A percentile compares a stretch with the other conserved stretches of the same genome.
These are phyloP conservation scores for Tagetes erecta DNA, from an alignment of 129 eudicot species.

Conservation along the genomic window DNA sequence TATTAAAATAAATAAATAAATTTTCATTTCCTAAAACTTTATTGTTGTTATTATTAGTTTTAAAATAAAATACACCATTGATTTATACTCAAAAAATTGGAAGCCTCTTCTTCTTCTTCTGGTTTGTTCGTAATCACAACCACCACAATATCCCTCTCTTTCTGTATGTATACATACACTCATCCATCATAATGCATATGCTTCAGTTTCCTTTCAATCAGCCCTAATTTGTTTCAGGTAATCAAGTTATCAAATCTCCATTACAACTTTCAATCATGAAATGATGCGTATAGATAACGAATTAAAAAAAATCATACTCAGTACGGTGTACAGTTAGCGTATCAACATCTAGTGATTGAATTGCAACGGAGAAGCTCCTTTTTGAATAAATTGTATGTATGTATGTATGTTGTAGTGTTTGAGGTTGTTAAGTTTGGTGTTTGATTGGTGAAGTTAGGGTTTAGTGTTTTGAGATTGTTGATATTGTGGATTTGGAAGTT, in stretches of 20 bases:
- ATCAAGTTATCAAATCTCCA: neutral
- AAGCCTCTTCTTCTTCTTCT: conserved; percentile 43
- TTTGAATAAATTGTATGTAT: too few relatives aligned
- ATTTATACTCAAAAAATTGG: conserved; percentile 30
- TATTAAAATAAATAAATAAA: neutral
- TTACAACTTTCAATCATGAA: conserved; percentile 14
- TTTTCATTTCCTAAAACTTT: too few relatives aligned
- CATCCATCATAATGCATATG: conserved; percentile 8
- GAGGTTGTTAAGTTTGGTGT: neutral
- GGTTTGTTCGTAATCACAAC: conserved; percentile 17
- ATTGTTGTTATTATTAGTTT: neutral
- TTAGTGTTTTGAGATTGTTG: conserved; percentile 19
- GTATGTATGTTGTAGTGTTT: conserved; percentile 16
- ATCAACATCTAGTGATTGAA: neutral
- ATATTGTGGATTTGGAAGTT: conserved; percentile 30
- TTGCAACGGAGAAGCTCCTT: conserved; percentile 22
- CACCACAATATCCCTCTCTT: conserved; percentile 19
- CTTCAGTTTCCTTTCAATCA: conserved; percentile 10
- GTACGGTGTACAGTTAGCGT: conserved; percentile 13
- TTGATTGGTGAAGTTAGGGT: conserved; percentile 22
- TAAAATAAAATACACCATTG: conserved; percentile 4
- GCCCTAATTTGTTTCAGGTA: conserved; percentile 27
- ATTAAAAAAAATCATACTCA: neutral
- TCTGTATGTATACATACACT: neutral
- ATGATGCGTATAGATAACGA: conserved; percentile 25